Evolutionary conservation across 768 basidiomycete species (phyloP), one percentile per base, ranked within the genome.

Genomic region (Amanita exitialis): DNA sequence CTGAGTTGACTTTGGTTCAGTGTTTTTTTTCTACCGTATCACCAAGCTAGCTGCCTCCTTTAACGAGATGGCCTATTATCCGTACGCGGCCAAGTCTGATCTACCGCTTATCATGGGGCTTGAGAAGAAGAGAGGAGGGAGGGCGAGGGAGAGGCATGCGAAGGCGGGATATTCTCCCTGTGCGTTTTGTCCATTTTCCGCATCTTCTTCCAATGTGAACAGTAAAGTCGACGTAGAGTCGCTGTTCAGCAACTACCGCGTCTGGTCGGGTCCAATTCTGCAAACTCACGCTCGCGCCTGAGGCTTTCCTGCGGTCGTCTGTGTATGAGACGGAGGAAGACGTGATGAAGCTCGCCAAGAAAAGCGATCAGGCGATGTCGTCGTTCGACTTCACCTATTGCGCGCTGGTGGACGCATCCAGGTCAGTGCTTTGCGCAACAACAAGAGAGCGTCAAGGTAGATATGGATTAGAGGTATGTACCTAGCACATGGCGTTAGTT

Each of bases 341-440:
- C 30, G 74, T 86, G 46, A 79, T 92, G 75, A 91, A 86, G 66
- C 74, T 93, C 2, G 86, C 90, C 9, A 94, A 94, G 71, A 90
- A 90, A 66, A 81, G 82, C 56, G 81, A 86, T 43, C 79, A 81
- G 35, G 86, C 89, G 0, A 77, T 88, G 30, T 73, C 91, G 8
- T 80, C 76, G 44, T 86, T 92, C 53, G 86, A 87, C 57, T 86
- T 92, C 53, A 72, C 69, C 65, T 77, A 46, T 83, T 80, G 7
- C 69, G 79, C n/a, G 70, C 77, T 23, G 86, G 86, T 4, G 71
- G 80, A 53, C 71, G 65, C 38, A 75, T 90, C 35, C 73, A 76
- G 39, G 78, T 93, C 18, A 70, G 66, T 82, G 16, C 71, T 93
- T 62, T 94, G 23, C 76, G 75, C 15, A 76, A 76, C 41, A 74